These are phyloP conservation scores for Stephania cephalantha DNA, from an alignment of 164 flowering plant species.

Conservation along the genomic window DNA sequence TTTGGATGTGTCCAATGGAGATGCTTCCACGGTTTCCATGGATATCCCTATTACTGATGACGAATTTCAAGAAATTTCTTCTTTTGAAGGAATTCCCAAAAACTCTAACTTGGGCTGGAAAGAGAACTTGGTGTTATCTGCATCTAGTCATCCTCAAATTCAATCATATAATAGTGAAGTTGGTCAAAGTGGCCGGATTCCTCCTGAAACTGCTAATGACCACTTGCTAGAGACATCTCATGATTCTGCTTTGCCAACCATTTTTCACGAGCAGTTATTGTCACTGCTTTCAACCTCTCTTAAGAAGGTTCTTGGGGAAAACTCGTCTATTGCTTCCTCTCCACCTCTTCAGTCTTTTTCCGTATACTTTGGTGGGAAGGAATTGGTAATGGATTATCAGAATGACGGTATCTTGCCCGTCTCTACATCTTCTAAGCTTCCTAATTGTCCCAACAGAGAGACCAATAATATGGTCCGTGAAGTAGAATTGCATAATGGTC, in stretches of 20 bases:
- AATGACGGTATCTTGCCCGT: slow-evolving; percentile 18
- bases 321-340: slow-evolving; percentile 35
- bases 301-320: slow-evolving; percentile 40
- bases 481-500: slow-evolving; percentile 23
- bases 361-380: slow-evolving; percentile 34
- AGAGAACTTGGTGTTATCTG: slow-evolving; percentile 19
- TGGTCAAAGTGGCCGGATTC: neutral
- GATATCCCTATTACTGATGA: slow-evolving; percentile 46
- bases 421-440: slow-evolving; percentile 12
- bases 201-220: neutral
- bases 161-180: neutral
- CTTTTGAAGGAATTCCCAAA: slow-evolving; percentile 12
- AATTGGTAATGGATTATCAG: slow-evolving; percentile 22
- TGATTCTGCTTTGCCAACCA: slow-evolving; percentile 39
- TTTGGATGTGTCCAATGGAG: slow-evolving; percentile 20
- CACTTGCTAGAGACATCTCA: slow-evolving; percentile 8
- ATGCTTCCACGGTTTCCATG: slow-evolving; percentile 11
- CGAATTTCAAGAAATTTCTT: slow-evolving; percentile 20
- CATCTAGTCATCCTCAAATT: slow-evolving; percentile 3
- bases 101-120: slow-evolving; percentile 15
- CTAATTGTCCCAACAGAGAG: slow-evolving; percentile 18
- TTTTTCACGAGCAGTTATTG: slow-evolving; percentile 37
- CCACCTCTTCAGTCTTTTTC: slow-evolving; percentile 36
- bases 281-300: slow-evolving; percentile 52
- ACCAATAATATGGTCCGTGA: slow-evolving; percentile 24